These are phyloP conservation scores for Polygonum aviculare DNA, from an alignment of 148 eudicot species.

Conservation along the genomic window DNA sequence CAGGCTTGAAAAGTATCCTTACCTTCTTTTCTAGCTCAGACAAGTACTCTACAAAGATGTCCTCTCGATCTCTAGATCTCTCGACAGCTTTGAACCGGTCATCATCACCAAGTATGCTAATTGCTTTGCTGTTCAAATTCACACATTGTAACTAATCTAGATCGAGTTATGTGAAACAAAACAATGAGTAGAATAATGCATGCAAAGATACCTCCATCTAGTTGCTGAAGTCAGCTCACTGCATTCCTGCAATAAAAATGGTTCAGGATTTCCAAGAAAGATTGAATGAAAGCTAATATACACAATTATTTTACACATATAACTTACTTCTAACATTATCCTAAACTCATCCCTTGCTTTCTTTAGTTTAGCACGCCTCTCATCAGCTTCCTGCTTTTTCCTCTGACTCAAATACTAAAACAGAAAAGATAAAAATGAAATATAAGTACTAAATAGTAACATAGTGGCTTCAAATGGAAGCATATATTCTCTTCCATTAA, in stretches of 20 bases:
- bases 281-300: neutral
- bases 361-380: constrained; percentile 73
- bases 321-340: constrained; percentile 77
- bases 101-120: constrained; percentile 60
- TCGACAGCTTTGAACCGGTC: constrained; percentile 88
- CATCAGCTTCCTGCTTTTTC: constrained; percentile 84
- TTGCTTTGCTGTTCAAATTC: constrained; percentile 49
- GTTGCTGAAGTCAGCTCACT: constrained; percentile 56
- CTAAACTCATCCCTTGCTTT: constrained; percentile 77
- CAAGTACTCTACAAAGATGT: constrained; percentile 57
- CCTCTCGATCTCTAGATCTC: constrained; percentile 75
- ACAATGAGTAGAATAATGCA: constrained; percentile 2
- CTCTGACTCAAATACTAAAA: constrained; percentile 58
- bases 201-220: constrained; percentile 67
- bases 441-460: neutral
- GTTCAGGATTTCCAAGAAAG: constrained; percentile 10
- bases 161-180: neutral
- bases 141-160: constrained; percentile 1
- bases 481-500: neutral
- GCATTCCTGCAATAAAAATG: constrained; percentile 52
- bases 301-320: neutral
- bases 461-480: neutral
- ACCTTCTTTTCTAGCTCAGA: constrained; percentile 77
- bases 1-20: constrained; percentile 7
- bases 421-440: constrained; percentile 1